These are phyloP conservation scores for Rasamsonia emersonii DNA, from an alignment of 2,329 filamentous ascomycete genomes.

Conservation along the genomic window DNA sequence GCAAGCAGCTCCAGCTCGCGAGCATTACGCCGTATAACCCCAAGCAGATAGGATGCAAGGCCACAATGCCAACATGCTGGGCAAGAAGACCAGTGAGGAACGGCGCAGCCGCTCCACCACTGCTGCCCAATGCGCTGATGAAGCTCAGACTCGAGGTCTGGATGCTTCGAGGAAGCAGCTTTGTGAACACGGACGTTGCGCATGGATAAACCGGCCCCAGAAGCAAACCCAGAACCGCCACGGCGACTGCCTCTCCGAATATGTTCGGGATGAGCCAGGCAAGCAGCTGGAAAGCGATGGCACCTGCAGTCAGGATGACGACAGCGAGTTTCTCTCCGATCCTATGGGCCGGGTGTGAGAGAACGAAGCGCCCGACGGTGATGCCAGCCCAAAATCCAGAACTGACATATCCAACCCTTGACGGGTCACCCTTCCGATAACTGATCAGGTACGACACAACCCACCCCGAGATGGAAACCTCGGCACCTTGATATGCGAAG, in stretches of 20 bases:
- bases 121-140: slow-evolving; percentile 33
- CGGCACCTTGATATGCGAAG: slow-evolving; percentile 77
- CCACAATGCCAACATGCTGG: slow-evolving; percentile 39
- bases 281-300: slow-evolving; percentile 62
- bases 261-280: slow-evolving; percentile 72
- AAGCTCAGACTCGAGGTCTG: slow-evolving; percentile 33
- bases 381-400: slow-evolving; percentile 63
- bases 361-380: slow-evolving; percentile 63
- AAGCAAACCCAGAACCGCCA: slow-evolving; percentile 62
- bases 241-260: slow-evolving; percentile 58
- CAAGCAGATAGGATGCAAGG: slow-evolving; percentile 48
- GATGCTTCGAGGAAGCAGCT: slow-evolving; percentile 25
- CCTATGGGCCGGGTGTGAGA: slow-evolving; percentile 57
- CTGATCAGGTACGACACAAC: slow-evolving; percentile 76
- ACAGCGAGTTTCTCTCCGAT: slow-evolving; percentile 66
- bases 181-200: slow-evolving; percentile 33
- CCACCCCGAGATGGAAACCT: slow-evolving; percentile 79
- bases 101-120: slow-evolving; percentile 34
- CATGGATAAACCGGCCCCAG: slow-evolving; percentile 75
- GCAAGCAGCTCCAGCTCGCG: slow-evolving; percentile 43
- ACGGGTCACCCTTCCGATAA: slow-evolving; percentile 59
- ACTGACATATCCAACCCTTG: slow-evolving; percentile 69
- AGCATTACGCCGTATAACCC: slow-evolving; percentile 48
- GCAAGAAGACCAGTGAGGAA: slow-evolving; percentile 43
- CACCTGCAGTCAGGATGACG: slow-evolving; percentile 51